Conservation (phyloP, 169 alveolate species). For the Plasmodium gallinaceum region DNA sequence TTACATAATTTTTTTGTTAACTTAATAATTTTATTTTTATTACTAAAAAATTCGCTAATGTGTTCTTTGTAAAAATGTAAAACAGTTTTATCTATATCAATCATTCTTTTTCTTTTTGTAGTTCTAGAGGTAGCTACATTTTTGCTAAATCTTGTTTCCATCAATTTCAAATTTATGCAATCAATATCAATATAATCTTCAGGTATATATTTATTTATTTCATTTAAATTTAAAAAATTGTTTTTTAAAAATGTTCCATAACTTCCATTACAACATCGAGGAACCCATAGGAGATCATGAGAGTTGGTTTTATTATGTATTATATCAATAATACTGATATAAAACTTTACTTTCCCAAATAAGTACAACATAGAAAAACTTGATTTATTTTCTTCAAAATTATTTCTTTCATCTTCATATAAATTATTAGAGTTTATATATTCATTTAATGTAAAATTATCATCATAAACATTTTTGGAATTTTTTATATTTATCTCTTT, state of each 20-base stretch:
- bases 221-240: constrained; percentile 44
- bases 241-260: constrained; percentile 68
- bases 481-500: background rate
- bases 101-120: constrained; percentile 78
- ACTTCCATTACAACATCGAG: constrained; percentile 76
- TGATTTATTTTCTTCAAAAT: constrained; percentile 66
- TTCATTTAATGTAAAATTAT: constrained; percentile 26
- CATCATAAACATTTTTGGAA: constrained; percentile 24
- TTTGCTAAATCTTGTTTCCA: constrained; percentile 76
- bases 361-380: constrained; percentile 70
- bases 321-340: constrained; percentile 71
- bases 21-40: constrained; percentile 70
- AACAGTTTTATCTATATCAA: constrained; percentile 75
- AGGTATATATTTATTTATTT: constrained; percentile 57
- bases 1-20: constrained; percentile 68
- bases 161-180: constrained; percentile 54
- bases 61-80: constrained; percentile 75
- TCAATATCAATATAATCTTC: constrained; percentile 75
- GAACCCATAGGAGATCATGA: constrained; percentile 76
- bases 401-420: constrained; percentile 3
- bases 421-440: constrained; percentile 5
- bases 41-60: constrained; percentile 68
- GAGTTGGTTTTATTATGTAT: constrained; percentile 70
- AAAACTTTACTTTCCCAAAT: constrained; percentile 74
- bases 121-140: constrained; percentile 76